Evolutionary conservation across 257 asterid genomes (phyloP).

Genomic region (Petrea volubilis): DNA sequence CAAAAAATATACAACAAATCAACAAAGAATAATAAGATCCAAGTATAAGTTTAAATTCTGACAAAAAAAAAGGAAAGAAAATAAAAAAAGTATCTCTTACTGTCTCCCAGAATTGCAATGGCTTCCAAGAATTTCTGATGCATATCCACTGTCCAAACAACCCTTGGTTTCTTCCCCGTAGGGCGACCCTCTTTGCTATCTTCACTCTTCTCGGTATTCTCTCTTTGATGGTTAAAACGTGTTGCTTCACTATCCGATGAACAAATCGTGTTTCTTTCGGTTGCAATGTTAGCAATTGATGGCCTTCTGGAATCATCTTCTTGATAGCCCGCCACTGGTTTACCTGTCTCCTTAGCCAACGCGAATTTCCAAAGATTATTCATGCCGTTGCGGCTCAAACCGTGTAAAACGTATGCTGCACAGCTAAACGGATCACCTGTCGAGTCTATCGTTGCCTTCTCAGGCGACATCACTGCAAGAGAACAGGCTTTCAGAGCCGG

Average conservation of each 20-base stretch:
- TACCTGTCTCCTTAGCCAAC: slow-evolving; percentile 28
- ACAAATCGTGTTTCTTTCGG: slow-evolving; percentile 24
- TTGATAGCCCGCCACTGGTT: slow-evolving; percentile 3
- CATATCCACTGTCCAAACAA: slow-evolving; percentile 67
- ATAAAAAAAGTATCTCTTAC: slow-evolving; percentile 31
- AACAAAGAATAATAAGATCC: neutral
- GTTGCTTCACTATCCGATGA: slow-evolving; percentile 11
- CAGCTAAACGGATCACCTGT: slow-evolving; percentile 31
- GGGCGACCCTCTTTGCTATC: slow-evolving; percentile 25
- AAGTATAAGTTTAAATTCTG: neutral
- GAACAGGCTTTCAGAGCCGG: neutral
- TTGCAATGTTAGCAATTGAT: slow-evolving; percentile 5
- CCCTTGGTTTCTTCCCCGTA: slow-evolving; percentile 50
- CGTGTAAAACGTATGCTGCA: slow-evolving; percentile 41
- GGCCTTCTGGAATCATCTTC: slow-evolving; percentile 21
- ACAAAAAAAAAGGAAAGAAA: neutral
- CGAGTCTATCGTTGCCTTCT: slow-evolving; percentile 32
- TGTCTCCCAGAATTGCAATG: slow-evolving; percentile 46
- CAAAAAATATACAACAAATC: neutral
- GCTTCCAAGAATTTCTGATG: slow-evolving; percentile 68
- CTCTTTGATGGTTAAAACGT: neutral
- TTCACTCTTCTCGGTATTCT: slow-evolving; percentile 29
- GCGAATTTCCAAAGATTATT: slow-evolving; percentile 46
- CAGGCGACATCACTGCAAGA: slow-evolving; percentile 53
- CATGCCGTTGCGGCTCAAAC: slow-evolving; percentile 29